Evolutionary conservation across 345 rosid species (phyloP).

Genomic region (Melaleuca quinquenervia): DNA sequence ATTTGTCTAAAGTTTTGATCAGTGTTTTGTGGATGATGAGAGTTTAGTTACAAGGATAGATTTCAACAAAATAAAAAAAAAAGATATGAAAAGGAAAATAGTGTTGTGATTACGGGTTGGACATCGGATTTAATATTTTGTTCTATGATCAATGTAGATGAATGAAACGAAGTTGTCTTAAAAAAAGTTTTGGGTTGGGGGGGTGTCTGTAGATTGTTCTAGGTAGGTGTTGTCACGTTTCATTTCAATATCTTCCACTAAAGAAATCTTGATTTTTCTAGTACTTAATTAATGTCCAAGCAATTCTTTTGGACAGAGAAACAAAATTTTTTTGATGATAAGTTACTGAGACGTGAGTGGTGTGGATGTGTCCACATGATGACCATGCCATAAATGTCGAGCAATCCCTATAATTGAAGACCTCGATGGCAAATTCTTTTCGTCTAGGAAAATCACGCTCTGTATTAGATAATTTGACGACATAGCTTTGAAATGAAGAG

Average conservation of each 20-base stretch:
- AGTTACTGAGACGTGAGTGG: neutral
- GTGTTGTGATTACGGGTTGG: neutral
- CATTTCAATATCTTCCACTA: neutral
- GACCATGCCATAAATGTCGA: neutral
- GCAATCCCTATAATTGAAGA: neutral
- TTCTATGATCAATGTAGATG: neutral
- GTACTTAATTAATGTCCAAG: neutral
- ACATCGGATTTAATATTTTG: rapidly evolving
- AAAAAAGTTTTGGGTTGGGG: no score
- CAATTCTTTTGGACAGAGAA: neutral
- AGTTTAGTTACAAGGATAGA: neutral
- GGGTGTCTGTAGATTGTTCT: neutral
- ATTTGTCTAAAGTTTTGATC: neutral
- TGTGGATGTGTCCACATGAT: neutral
- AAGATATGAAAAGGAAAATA: neutral
- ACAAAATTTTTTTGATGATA: neutral
- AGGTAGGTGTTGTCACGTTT: neutral
- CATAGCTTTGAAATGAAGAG: neutral
- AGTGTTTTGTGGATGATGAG: rapidly evolving
- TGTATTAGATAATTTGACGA: neutral
- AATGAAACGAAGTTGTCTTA: neutral
- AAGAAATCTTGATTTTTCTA: neutral
- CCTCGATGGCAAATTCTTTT: neutral
- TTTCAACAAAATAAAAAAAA: rapidly evolving
- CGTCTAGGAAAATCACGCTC: neutral